A percentile compares a stretch with the other conserved stretches of the same genome.
These are phyloP conservation scores for Trichoderma koningiopsis DNA, from an alignment of 2,329 filamentous ascomycete species.

Conservation along the genomic window DNA sequence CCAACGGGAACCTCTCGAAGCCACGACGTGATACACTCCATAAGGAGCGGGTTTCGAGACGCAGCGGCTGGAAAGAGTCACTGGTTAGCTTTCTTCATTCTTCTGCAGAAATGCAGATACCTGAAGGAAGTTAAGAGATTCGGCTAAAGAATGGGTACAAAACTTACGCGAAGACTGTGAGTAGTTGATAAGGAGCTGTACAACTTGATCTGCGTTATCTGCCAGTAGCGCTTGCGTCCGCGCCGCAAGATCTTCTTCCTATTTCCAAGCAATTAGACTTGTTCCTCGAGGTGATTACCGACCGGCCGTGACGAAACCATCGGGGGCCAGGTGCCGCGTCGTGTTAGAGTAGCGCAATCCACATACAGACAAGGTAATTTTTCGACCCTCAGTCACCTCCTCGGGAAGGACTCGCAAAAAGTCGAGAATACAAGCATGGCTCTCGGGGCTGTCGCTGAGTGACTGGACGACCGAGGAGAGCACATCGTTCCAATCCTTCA, in stretches of 20 bases:
- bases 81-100: not conserved
- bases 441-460: constrained; percentile 74
- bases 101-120: not conserved
- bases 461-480: constrained; percentile 77
- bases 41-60: constrained; percentile 81
- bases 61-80: constrained; percentile 60
- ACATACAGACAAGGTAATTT: constrained; percentile 99
- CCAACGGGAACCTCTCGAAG: constrained; percentile 85
- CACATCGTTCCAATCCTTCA: constrained; percentile 94
- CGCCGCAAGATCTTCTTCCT: constrained; percentile 92
- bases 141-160: not conserved
- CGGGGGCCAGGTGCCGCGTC: constrained; percentile 41
- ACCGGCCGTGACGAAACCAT: constrained; percentile 41
- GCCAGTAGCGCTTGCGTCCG: constrained; percentile 88
- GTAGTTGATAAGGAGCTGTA: constrained; percentile 86
- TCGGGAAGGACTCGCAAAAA: constrained; percentile 96
- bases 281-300: constrained; percentile 29
- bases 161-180: constrained; percentile 83
- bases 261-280: constrained; percentile 50
- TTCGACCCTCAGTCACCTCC: constrained; percentile 98
- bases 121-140: not conserved
- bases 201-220: constrained; percentile 86
- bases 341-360: constrained; percentile 57
- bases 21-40: constrained; percentile 97
- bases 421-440: constrained; percentile 86